Evolutionary conservation across 2,329 filamentous ascomycete species (phyloP), one percentile per base, ranked within the genome.

Genomic region (Aspergillus sojae): DNA sequence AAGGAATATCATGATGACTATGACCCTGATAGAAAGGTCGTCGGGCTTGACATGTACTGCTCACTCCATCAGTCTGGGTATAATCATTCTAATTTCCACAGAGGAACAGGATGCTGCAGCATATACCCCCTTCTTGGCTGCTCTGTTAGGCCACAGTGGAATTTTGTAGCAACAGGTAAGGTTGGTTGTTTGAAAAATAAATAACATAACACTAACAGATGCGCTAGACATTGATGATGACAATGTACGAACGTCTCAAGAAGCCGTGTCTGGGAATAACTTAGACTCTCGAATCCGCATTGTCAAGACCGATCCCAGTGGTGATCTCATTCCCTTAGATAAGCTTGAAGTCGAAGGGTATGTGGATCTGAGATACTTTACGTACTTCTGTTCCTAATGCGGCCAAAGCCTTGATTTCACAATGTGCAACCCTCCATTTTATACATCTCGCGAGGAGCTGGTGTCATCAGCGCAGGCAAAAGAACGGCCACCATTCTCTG

Each of bases 381-480:
- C 45, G 28, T 36, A 23, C 46, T 61, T 62, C 59, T 39, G 54
- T 56, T 56, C 53, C 61, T 60, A 68, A 52, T 60, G 57, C 43
- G 23, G 59, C 14, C 23, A 72, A 11, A 83, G 81, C 3, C 82
- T 96, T 50, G 89, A 94, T 74, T 97, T 98, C 75, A 88, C 87
- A 63, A 96, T 98, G 88, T 94, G 91, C 67, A 99, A 99, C 69
- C 95, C 95, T 0, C 95, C 95, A 0, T 99, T 99, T 79, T 98
- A 97, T 80, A 78, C 83, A n/a, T 93, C 91, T 0, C 80, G 85
- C 3, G 78, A 84, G 5, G 93, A 96, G 57, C 86, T 97, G 77
- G 68, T 84, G 3, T 79, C 81, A 4, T 90, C 89, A 1, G 90
- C 91, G 0, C 76, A 82, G 19, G 78, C 84, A 43, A 97, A 97